Conservation (phyloP, 352 stramenopile species). For the Phytopythium cucurbitacearum region DNA sequence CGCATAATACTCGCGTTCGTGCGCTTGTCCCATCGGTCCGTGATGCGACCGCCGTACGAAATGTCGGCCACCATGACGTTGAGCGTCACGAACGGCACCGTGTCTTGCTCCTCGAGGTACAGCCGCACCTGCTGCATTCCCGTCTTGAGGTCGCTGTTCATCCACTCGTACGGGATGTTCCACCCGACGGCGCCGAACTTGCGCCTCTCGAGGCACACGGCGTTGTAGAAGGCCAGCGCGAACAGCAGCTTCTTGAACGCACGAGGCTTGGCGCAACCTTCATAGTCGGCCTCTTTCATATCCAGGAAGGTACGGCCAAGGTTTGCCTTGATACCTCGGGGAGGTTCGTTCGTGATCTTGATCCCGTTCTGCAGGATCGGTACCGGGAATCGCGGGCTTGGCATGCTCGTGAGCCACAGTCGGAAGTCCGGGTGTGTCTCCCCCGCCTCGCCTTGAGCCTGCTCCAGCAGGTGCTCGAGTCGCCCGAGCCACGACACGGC, state of each 20-base stretch:
- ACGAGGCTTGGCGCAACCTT: constrained; percentile 79
- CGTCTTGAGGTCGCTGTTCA: constrained; percentile 95
- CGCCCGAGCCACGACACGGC: constrained; percentile 88
- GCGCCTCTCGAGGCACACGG: constrained; percentile 90
- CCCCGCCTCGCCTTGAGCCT: constrained; percentile 35
- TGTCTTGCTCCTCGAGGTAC: constrained; percentile 93
- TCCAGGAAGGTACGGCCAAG: constrained; percentile 91
- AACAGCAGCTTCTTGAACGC: constrained; percentile 92
- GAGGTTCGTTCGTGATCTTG: constrained; percentile 95
- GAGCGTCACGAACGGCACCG: constrained; percentile 91
- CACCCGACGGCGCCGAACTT: constrained; percentile 95
- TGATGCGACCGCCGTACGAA: constrained; percentile 94
- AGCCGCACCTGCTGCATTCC: constrained; percentile 90
- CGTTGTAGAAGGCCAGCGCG: constrained; percentile 93
- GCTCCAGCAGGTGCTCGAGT: constrained; percentile 88
- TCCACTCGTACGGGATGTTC: constrained; percentile 97
- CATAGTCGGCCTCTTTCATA: constrained; percentile 89
- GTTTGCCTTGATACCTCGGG: constrained; percentile 90
- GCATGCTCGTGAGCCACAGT: constrained; percentile 94
- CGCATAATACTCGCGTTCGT: constrained; percentile 94
- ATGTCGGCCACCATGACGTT: constrained; percentile 95
- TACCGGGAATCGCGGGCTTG: constrained; percentile 87
- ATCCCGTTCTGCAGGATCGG: constrained; percentile 94
- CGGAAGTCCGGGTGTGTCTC: constrained; percentile 88
- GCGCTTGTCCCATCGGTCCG: constrained; percentile 92